Evolutionary conservation across 257 asterid genomes (phyloP).

Genomic region (Euphrasia confusa): DNA sequence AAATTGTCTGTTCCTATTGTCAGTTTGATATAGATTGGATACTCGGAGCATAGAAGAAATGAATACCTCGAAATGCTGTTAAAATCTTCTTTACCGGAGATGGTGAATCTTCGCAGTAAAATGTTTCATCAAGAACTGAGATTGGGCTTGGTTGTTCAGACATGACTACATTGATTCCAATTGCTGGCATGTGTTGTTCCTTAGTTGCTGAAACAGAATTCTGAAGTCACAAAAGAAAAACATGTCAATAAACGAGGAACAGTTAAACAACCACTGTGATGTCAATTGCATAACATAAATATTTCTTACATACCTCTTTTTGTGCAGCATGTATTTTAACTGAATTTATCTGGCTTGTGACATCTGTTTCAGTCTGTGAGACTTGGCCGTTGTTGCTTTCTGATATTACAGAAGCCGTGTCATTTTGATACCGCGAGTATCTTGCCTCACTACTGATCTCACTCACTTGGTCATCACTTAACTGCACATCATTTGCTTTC

Average conservation of each 20-base stretch:
- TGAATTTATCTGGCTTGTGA: conserved; percentile 31
- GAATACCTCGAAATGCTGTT: conserved; percentile 70
- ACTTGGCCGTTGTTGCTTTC: conserved; percentile 63
- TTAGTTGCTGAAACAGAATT: conserved; percentile 35
- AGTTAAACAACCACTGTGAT: neutral
- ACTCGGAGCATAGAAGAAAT: conserved; percentile 22
- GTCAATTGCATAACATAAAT: conserved; percentile 23
- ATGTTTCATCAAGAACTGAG: conserved; percentile 78
- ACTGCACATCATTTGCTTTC: conserved; percentile 36
- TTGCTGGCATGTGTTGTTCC: conserved; percentile 41
- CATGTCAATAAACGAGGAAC: conserved; percentile 27
- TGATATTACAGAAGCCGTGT: conserved; percentile 63
- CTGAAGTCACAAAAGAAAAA: conserved; percentile 37
- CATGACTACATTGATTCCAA: conserved; percentile 39
- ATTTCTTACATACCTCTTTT: conserved; percentile 33
- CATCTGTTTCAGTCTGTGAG: conserved; percentile 62
- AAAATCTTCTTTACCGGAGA: conserved; percentile 82
- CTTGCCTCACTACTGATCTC: conserved; percentile 44
- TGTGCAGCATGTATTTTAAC: conserved; percentile 22
- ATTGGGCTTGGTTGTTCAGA: conserved; percentile 93
- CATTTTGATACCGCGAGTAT: conserved; percentile 53
- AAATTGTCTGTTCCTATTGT: neutral
- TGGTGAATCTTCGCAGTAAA: conserved; percentile 74
- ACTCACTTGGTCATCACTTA: conserved; percentile 41
- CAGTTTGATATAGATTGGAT: conserved; percentile 18